Evolutionary conservation across 495 filamentous ascomycete species (phyloP), one percentile per base, ranked within the genome.

Genomic region (Ascobolus immersus): DNA sequence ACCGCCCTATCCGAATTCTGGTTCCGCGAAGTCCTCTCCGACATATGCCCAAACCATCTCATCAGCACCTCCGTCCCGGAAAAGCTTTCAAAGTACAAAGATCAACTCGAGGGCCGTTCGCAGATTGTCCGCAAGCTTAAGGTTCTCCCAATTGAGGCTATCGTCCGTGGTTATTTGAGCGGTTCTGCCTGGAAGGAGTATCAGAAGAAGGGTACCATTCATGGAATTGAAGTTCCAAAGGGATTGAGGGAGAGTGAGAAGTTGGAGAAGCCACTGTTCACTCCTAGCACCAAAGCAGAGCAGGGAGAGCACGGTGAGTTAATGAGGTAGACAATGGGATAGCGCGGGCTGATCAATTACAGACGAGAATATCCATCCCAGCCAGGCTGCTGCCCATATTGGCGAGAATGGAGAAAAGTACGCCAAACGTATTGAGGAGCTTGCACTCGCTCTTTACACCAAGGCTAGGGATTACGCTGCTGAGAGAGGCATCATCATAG

Each of bases 141-240:
- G 34, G 64, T 89, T 32, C 71, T 91, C 37, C 78, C 77, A n/a
- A 64, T 94, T 38, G 86, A 94, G 55, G 77, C 74, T 12, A 78
- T 81, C 37, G 81, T 92, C 2, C 71, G 84, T 19, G 84, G 86
- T 35, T 93, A 93, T 54, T 73, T 96, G 52, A 91, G 82, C 4
- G 86, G 86, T 9, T 77, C 73, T 35, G 81, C 80, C 3, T 96
- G 86, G 86, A 61, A 57, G 20, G 81, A 90, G 52, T 64, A 62
- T 40, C 53, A 69, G 45, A 61, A 63, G 33, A 56, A 55, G 20
- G 76, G 75, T 26, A 91, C 84, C 1, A 73, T 94, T 15, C 74
- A 91, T 49, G 77, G 76, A 4, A 71, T 80, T 28, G 52, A 59
- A 14, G 56, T 86, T 27, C 57, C 68, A 4, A 55, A 59, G 7